Base-by-base conservation (phyloP, 2,329 filamentous ascomycete genomes). In the Colletotrichum australisinense region DNA sequence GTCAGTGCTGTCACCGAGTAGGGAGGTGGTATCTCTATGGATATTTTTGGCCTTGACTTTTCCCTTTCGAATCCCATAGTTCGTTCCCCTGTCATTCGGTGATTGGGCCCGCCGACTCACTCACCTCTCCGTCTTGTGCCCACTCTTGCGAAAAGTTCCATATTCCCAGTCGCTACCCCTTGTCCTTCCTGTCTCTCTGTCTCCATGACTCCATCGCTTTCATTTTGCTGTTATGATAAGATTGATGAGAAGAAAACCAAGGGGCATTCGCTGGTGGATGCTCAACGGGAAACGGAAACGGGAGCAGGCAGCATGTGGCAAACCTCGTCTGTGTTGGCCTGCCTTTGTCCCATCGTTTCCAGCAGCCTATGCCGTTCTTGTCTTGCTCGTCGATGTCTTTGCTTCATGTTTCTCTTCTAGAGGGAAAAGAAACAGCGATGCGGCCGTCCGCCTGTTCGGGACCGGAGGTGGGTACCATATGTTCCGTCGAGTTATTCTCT, bases 271-370 rank as follows among this genome's bases (percentile, higher is more conserved):
- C 66, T 60, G 22, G 8, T n/a, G 16, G 30, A 7, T 28, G 46
- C 60, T 19, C 55, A 62, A 64, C 67, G 67, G 32, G 62, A 12
- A 66, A 49, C 71, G 67, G 67, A 71, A 62, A 57, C 67, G 67
- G 71, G 46, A 38, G 22, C 38, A 32, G 57, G 28, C 42, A 68
- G 46, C 67, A 52, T 69, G 67, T 71, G 71, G 67, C 67, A 73
- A 70, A 42, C 55, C 56, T 57, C 49, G n/a, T 49, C 19, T 62
- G 30, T n/a, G 38, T 1, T 19, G 38, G 38, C 38, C 14, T 30
- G 67, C 28, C 71, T 73, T 71, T 73, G 67, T 73, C 67, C 62
- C 56, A 67, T 62, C 63, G 71, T 73, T 73, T 30, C 60, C 71
- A 69, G 65, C 38, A 63, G 38, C 56, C 35, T 32, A 42, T 22